These are phyloP conservation scores for Cytospora leucostoma DNA, from an alignment of 2,329 filamentous ascomycete genomes.

Conservation along the genomic window DNA sequence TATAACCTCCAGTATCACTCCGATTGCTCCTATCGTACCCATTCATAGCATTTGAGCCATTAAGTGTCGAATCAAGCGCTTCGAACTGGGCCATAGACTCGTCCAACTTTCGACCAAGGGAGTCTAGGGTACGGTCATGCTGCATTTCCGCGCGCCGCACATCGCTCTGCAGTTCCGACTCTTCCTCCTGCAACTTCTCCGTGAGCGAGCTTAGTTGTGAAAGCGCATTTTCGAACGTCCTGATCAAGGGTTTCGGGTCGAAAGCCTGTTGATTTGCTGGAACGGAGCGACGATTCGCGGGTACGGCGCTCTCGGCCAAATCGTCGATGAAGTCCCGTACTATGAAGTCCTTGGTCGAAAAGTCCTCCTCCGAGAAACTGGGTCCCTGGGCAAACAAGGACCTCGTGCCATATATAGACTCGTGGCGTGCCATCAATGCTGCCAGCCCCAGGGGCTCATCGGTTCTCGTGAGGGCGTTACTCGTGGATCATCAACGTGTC, in stretches of 20 bases:
- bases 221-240: slow-evolving; percentile 81
- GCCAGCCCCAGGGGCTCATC: slow-evolving; percentile 44
- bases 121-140: slow-evolving; percentile 88
- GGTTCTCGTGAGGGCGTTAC: slow-evolving; percentile 17
- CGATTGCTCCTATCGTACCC: slow-evolving; percentile 51
- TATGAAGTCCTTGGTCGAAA: slow-evolving; percentile 90
- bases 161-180: slow-evolving; percentile 87
- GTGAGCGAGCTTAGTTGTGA: slow-evolving; percentile 69
- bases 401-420: slow-evolving; percentile 51
- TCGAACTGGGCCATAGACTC: slow-evolving; percentile 92
- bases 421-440: slow-evolving; percentile 36
- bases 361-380: slow-evolving; percentile 84
- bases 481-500: slow-evolving; percentile 10
- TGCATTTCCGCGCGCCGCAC: slow-evolving; percentile 90
- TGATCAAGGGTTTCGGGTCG: slow-evolving; percentile 94
- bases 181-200: slow-evolving; percentile 83
- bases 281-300: slow-evolving; percentile 77
- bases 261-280: slow-evolving; percentile 63
- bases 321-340: slow-evolving; percentile 97
- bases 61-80: slow-evolving; percentile 80
- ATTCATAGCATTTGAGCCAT: slow-evolving; percentile 52
- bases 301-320: slow-evolving; percentile 81
- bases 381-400: slow-evolving; percentile 76
- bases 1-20: slow-evolving; percentile 70
- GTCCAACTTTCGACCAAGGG: slow-evolving; percentile 84